Base-by-base conservation (phyloP, 208 protist species). In the Leishmania tarentolae region DNA sequence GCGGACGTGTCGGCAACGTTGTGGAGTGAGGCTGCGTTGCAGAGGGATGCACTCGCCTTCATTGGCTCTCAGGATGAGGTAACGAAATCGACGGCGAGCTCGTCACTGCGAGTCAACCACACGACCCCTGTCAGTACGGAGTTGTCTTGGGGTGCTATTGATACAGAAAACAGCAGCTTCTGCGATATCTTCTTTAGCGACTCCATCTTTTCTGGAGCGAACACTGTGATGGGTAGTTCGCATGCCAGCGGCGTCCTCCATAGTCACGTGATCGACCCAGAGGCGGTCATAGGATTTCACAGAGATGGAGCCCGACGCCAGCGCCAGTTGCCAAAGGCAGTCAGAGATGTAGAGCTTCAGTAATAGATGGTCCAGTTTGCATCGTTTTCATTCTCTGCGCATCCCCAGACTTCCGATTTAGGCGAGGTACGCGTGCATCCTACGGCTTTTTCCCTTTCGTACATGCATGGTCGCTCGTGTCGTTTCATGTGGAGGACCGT, bases 251-350 rank as follows among this genome's bases (percentile, higher is more conserved):
- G 57, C 21, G n/a, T 17, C 42, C 42, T 61, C 15, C 77, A 78
- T 57, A 15, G 73, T 68, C 75, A 61, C 44, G 76, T 86, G 15
- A 86, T 86, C n/a, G 82, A 86, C 56, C 47, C 57, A 28, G 61
- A 82, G 31, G 82, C 82, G 3, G 69, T 70, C 35, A 52, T 79
- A 11, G 44, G 21, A 8, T 86, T 88, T 50, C 79, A 74, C 31
- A 82, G 85, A 35, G 78, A 86, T 28, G 85, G 85, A 15, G 85
- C 85, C 21, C 78, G 76, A 35, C 81, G 85, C 13, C 76, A 84
- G 50, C 73, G 73, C 17, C 56, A 42, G 73, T 11, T 35, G 13
- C n/a, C 70, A n/a, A 50, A 24, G 70, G 46, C 28, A 40, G 2
- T 19, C 70, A 75, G 70, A 15, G 24, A 40, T 46, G 42, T 46